Base-by-base conservation (phyloP, 2,329 filamentous ascomycete species). In the Helotiales sp. region DNA sequence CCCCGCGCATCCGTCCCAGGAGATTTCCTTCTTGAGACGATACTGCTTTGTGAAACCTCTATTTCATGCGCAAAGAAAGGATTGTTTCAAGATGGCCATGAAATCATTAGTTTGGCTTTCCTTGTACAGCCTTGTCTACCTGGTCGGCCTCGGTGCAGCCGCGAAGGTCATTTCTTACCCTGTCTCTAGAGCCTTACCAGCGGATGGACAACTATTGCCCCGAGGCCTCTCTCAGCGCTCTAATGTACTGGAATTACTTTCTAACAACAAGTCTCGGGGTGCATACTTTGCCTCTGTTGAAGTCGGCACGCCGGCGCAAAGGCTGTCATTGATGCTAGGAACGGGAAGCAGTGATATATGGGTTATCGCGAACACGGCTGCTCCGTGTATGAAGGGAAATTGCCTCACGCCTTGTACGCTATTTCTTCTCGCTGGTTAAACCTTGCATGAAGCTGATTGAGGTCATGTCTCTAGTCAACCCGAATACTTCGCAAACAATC, bases 331-430 rank as follows among this genome's bases (percentile, higher is more conserved):
- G 72, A 79, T 85, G 52, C 79, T 89, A 68, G 87, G 89, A 75
- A 90, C 87, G 7, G 87, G 87, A 17, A 88, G 85, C 74, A 87
- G 84, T 72, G 87, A 89, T 73, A 84, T 86, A 2, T 90, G 87
- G 87, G 76, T 89, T 3, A 49, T 76, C n/a, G 61, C 50, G 78
- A 84, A 67, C 77, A 78, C 47, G 75, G 72, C 66, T 60, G 69
- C 26, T 20, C 49, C 73, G 7, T 77, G 75, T 66, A 70, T 26
- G 20, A 52, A 67, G 64, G 67, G 55, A n/a, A 70, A 4, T 59
- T 74, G 37, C 75, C 81, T 77, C 80, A 57, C 85, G 81, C 74
- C 65, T 75, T 60, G 81, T 79, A 66, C 75, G 77, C 49, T 83
- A 80, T 83, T 76, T 80, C 67, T 66, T 47, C 20, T 15, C n/a